phyloP scores from a whole-genome alignment of 2,329 filamentous ascomycete species.

The Aureobasidium subglaciale region DNA sequence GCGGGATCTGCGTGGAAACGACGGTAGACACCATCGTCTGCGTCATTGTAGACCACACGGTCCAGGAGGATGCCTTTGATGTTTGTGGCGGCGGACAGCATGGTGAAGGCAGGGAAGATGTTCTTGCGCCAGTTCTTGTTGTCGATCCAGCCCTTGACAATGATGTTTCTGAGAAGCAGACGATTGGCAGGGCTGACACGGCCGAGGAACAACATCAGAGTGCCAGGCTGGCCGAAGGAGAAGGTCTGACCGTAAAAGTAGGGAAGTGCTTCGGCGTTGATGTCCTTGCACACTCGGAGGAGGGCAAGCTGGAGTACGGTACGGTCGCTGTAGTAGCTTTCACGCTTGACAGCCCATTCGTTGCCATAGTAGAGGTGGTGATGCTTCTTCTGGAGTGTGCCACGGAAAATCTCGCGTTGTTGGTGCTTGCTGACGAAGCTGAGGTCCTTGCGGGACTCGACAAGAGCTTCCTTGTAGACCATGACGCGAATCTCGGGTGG shows the following conservation, averaged over 20 bases:
- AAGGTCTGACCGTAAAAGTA: not conserved
- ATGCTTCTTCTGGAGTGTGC: not conserved
- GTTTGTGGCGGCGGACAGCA: not conserved
- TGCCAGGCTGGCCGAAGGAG: not conserved
- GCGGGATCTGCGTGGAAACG: not conserved
- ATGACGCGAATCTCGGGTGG: conserved; percentile 9
- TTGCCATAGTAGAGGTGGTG: too few relatives aligned
- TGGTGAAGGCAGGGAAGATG: not conserved
- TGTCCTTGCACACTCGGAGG: not conserved
- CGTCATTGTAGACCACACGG: not conserved
- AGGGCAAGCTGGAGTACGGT: not conserved
- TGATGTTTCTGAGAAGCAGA: not conserved
- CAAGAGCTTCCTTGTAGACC: conserved; percentile 6
- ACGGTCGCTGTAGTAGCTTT: not conserved
- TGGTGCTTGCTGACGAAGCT: not conserved
- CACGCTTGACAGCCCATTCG: not conserved
- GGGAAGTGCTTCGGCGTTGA: not conserved
- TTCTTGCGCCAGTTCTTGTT: not conserved
- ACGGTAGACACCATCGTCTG: not conserved
- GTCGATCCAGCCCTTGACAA: not conserved
- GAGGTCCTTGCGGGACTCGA: not conserved
- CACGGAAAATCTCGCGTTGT: not conserved
- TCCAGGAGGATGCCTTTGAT: not conserved
- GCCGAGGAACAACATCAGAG: not conserved
- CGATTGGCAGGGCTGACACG: not conserved